Percentiles rank a stretch among this genome's conserved stretches.
Evolutionary conservation across 495 filamentous ascomycete species (phyloP).

Genomic region (Cryomyces minteri): DNA sequence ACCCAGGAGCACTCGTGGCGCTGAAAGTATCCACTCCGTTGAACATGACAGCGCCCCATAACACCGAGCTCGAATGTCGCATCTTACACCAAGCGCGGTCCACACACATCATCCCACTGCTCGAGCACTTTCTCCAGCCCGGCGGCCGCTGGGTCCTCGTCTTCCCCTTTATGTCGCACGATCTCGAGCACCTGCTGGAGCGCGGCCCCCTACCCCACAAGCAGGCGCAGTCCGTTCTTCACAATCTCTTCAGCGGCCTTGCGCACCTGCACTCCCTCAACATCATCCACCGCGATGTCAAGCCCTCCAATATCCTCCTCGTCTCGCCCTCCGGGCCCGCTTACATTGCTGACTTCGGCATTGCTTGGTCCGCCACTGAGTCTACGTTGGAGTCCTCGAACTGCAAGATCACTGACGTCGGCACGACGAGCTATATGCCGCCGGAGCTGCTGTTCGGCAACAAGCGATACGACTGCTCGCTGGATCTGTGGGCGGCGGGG

Average conservation of each 20-base stretch:
- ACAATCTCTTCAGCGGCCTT: constrained; percentile 55
- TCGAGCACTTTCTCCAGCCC: constrained; percentile 51
- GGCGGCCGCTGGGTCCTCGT: constrained; percentile 54
- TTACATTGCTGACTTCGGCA: constrained; percentile 79
- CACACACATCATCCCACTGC: constrained; percentile 42
- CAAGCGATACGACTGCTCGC: constrained; percentile 39
- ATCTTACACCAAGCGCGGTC: constrained; percentile 37
- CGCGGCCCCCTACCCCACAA: constrained; percentile 22
- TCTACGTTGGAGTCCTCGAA: constrained; percentile 38
- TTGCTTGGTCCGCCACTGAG: constrained; percentile 57
- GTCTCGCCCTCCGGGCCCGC: constrained; percentile 46
- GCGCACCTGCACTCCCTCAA: constrained; percentile 47
- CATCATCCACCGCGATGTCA: constrained; percentile 87
- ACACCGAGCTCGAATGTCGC: constrained; percentile 56
- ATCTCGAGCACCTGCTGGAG: constrained; percentile 44
- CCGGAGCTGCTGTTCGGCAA: constrained; percentile 86
- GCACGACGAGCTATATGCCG: constrained; percentile 76
- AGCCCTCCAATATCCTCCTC: constrained; percentile 78
- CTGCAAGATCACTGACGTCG: constrained; percentile 77
- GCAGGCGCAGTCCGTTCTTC: constrained; percentile 32
- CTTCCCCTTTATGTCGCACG: constrained; percentile 67
- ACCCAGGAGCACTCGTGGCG: constrained; percentile 32
- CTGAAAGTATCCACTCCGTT: constrained; percentile 75
- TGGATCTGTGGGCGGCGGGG: constrained; percentile 88
- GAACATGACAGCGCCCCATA: constrained; percentile 55